Evolutionary conservation across 164 flowering plant genomes (phyloP).

Genomic region (Magnolia changhungtana): DNA sequence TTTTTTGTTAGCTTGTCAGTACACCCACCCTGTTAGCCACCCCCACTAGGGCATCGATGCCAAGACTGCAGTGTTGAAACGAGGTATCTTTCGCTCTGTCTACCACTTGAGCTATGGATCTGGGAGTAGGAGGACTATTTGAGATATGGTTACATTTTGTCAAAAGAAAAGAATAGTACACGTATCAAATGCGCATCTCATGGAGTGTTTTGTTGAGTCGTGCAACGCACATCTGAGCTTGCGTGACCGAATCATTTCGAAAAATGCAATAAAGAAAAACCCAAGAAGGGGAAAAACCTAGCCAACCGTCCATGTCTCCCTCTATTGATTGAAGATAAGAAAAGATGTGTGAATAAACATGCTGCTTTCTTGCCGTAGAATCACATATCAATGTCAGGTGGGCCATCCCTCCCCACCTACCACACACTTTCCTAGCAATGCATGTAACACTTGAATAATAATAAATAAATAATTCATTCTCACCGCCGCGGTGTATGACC

Average conservation of each 20-base stretch:
- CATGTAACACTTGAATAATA: background rate
- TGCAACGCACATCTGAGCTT: background rate
- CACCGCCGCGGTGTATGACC: no score
- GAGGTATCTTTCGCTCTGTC: no score
- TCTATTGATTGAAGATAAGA: slow-evolving; percentile 20
- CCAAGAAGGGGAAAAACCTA: background rate
- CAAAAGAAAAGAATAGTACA: background rate
- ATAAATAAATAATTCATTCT: no score
- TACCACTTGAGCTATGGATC: no score
- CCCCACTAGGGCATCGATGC: no score
- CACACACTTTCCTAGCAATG: slow-evolving; percentile 3
- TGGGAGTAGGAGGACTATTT: no score
- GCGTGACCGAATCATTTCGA: background rate
- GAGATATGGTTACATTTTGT: no score
- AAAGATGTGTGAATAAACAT: slow-evolving; percentile 28
- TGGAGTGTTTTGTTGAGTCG: background rate
- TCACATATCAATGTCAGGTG: slow-evolving; percentile 38
- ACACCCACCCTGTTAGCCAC: no score
- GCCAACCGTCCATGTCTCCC: slow-evolving; percentile 18
- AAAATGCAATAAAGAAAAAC: background rate
- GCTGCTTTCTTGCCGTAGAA: slow-evolving; percentile 18
- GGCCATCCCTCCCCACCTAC: slow-evolving; percentile 9
- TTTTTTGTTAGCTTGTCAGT: no score
- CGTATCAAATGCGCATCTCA: no score
- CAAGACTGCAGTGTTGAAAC: no score